phyloP scores from a whole-genome alignment of 169 alveolate genomes.

The Plasmodium vivax region DNA sequence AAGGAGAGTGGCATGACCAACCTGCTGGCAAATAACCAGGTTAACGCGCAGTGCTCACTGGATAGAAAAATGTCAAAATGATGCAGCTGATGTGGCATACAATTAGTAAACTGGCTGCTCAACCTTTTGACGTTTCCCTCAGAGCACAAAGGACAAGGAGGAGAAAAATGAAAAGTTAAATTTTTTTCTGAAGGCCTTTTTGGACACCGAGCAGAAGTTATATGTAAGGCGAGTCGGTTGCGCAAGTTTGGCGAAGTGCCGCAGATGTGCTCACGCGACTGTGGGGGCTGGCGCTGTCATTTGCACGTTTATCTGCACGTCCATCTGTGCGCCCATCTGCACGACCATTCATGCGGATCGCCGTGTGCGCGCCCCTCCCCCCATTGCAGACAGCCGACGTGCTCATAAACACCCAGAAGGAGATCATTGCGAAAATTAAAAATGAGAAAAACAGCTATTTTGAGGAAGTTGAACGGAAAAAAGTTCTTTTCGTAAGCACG shows the following conservation, averaged over 20 bases:
- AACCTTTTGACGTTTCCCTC: neutral
- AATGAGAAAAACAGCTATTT: constrained; percentile 39
- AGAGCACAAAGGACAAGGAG: constrained; percentile 5
- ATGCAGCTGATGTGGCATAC: neutral
- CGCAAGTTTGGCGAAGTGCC: neutral
- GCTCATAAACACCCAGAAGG: constrained; percentile 44
- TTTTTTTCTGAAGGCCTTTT: constrained; percentile 55
- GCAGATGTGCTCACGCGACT: neutral
- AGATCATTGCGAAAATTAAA: constrained; percentile 50
- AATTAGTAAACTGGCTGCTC: neutral
- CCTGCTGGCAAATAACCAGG: neutral
- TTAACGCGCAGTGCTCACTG: neutral
- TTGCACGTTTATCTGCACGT: neutral
- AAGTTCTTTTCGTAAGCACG: constrained; percentile 28
- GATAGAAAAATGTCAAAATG: neutral
- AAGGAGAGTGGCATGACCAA: neutral
- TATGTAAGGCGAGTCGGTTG: constrained; percentile 9
- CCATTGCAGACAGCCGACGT: constrained; percentile 53
- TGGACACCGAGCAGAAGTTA: constrained; percentile 63
- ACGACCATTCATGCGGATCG: neutral
- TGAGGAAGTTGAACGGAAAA: constrained; percentile 24
- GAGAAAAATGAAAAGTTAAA: constrained; percentile 18
- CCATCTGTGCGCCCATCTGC: neutral
- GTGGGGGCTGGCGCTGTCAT: neutral
- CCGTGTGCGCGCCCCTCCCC: neutral